Percentiles rank a stretch among this genome's conserved stretches.
Evolutionary conservation across 805 yeast species (phyloP).

Genomic region (Starmerella vaccinii): DNA sequence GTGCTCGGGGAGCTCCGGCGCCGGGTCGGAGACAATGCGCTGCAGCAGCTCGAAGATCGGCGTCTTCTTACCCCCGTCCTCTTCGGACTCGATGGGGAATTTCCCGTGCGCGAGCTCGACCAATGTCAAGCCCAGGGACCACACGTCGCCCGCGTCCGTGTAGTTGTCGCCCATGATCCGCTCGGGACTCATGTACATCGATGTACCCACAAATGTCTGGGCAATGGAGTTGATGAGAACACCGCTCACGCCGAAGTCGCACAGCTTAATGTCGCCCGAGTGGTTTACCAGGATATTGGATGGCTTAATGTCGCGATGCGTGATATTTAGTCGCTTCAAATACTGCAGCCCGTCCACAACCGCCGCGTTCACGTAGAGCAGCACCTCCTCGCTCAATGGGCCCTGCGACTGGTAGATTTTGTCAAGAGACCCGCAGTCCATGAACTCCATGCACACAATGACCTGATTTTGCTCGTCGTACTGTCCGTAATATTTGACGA

Average conservation of each 20-base stretch:
- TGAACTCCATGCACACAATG: slow-evolving; percentile 88
- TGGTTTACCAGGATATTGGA: slow-evolving; percentile 83
- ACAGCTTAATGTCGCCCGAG: slow-evolving; percentile 75
- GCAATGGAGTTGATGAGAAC: slow-evolving; percentile 89
- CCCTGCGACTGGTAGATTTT: slow-evolving; percentile 55
- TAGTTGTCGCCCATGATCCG: slow-evolving; percentile 90
- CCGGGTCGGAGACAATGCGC: slow-evolving; percentile 84
- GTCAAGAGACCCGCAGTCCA: slow-evolving; percentile 90
- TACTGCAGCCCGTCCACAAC: slow-evolving; percentile 75
- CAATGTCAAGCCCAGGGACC: slow-evolving; percentile 90
- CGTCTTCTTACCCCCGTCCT: slow-evolving; percentile 21
- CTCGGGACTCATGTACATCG: slow-evolving; percentile 96
- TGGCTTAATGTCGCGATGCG: slow-evolving; percentile 94
- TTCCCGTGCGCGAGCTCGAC: slow-evolving; percentile 80
- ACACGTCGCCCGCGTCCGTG: slow-evolving; percentile 90
- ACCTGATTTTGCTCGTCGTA: slow-evolving; percentile 61
- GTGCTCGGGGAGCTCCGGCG: slow-evolving; percentile 55
- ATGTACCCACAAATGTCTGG: slow-evolving; percentile 96
- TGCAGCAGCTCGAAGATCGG: slow-evolving; percentile 74
- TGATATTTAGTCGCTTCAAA: slow-evolving; percentile 73
- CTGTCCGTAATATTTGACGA: slow-evolving; percentile 87
- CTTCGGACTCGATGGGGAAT: slow-evolving; percentile 40
- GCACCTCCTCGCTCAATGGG: slow-evolving; percentile 54
- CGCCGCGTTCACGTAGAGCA: slow-evolving; percentile 63
- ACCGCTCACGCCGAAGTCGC: slow-evolving; percentile 95